Evolutionary conservation across 2,329 filamentous ascomycete species (phyloP).

Genomic region (Botrytis pseudocinerea): DNA sequence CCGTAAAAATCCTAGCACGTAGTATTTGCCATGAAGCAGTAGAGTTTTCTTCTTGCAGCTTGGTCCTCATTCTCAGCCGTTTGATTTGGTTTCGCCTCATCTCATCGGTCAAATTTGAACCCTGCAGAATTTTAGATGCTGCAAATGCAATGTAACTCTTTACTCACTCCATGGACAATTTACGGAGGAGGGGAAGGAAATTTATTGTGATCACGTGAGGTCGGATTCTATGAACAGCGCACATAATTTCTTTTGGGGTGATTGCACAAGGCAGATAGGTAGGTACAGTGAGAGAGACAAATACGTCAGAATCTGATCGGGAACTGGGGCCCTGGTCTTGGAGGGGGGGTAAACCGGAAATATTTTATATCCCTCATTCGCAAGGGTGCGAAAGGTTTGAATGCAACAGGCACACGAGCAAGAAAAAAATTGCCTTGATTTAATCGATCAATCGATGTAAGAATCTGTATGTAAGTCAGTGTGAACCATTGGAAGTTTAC

Average conservation of each 20-base stretch:
- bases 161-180: not conserved
- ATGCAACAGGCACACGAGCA: constrained; percentile 3
- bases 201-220: not conserved
- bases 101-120: constrained; percentile 4
- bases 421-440: not conserved
- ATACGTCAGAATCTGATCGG: constrained; percentile 12
- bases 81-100: constrained; percentile 17
- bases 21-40: not conserved
- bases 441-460: constrained; percentile 2
- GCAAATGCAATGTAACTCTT: constrained; percentile 16
- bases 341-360: constrained; percentile 4
- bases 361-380: constrained; percentile 22
- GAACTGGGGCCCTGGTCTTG: not conserved
- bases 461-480: constrained; percentile 18
- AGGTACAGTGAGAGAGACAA: not conserved
- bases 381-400: not conserved
- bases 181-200: not conserved
- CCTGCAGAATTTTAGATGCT: not conserved
- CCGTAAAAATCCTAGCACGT: constrained; percentile 4
- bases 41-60: constrained; percentile 8
- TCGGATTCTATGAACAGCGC: not conserved
- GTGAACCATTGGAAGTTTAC: constrained; percentile 6
- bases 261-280: constrained; percentile 9
- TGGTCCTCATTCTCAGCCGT: not conserved
- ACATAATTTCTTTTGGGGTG: not conserved